phyloP scores from a whole-genome alignment of 176 grass and related monocot species.

The Oryza officinalis region DNA sequence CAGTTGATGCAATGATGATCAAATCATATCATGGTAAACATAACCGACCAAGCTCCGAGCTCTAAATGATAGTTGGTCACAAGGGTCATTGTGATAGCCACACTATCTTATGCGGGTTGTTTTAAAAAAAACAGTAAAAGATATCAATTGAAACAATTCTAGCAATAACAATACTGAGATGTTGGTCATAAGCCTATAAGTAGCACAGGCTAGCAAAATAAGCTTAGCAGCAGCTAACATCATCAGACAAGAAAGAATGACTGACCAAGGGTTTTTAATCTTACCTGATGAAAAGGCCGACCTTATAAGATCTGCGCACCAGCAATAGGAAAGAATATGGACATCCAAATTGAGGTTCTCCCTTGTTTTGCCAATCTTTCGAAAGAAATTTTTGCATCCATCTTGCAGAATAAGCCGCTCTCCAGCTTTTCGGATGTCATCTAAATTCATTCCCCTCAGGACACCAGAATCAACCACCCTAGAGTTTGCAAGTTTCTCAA shows the following conservation, averaged over 20 bases:
- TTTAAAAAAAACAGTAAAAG: neutral
- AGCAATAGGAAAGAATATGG: constrained; percentile 95
- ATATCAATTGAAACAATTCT: neutral
- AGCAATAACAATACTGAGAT: neutral
- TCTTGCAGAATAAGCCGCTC: constrained; percentile 84
- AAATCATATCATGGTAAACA: constrained; percentile 21
- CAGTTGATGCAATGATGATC: neutral
- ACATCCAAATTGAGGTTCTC: constrained; percentile 63
- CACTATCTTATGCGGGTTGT: too few species aligned
- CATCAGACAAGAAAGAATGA: constrained; percentile 14
- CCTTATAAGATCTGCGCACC: constrained; percentile 94
- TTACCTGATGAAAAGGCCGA: constrained; percentile 93
- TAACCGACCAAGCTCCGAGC: neutral
- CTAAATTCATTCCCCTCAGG: constrained; percentile 80
- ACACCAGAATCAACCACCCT: constrained; percentile 86
- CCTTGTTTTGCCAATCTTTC: constrained; percentile 70
- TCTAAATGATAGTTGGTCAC: neutral
- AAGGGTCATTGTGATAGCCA: neutral
- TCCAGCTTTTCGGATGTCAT: constrained; percentile 92
- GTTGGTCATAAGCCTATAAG: neutral
- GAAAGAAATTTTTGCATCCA: constrained; percentile 84
- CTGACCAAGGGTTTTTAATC: neutral
- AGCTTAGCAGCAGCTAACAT: neutral
- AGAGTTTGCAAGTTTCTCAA: constrained; percentile 87
- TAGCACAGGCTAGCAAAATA: constrained; percentile 22